Percentiles rank a stretch among this genome's conserved stretches.
phyloP scores from a whole-genome alignment of 2,329 filamentous ascomycete genomes.

The Penicillium sp. region DNA sequence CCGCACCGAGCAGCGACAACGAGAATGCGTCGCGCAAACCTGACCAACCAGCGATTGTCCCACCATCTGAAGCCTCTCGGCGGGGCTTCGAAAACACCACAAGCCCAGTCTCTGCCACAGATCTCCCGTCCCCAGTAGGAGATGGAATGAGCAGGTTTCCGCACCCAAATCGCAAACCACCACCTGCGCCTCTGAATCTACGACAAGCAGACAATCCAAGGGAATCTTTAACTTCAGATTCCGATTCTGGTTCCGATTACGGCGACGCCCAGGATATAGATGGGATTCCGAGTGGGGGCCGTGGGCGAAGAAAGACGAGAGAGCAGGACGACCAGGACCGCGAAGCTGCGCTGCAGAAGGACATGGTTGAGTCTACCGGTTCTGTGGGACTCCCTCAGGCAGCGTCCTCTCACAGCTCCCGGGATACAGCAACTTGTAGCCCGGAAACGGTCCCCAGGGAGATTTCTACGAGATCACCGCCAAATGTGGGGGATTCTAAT shows the following conservation, averaged over 20 bases:
- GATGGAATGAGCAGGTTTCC: conserved; percentile 38
- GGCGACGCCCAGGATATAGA: conserved; percentile 72
- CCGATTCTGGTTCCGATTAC: conserved; percentile 77
- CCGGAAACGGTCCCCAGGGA: conserved; percentile 54
- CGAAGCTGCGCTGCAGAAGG: conserved; percentile 66
- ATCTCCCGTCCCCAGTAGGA: conserved; percentile 15
- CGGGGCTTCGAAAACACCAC: conserved; percentile 16
- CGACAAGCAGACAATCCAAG: conserved; percentile 47
- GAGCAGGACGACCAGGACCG: conserved; percentile 82
- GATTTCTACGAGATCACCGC: conserved; percentile 35
- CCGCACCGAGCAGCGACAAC: conserved; percentile 2
- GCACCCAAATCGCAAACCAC: conserved; percentile 71
- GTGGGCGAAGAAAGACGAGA: conserved; percentile 78
- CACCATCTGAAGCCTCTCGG: conserved; percentile 7
- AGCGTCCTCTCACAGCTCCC: conserved; percentile 9
- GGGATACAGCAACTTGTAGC: conserved; percentile 20
- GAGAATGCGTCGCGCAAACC: not conserved
- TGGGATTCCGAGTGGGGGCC: conserved; percentile 57
- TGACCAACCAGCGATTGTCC: conserved; percentile 5
- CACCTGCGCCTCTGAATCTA: conserved; percentile 80
- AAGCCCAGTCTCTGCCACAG: conserved; percentile 21
- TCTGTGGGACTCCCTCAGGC: conserved; percentile 1
- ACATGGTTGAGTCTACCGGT: conserved; percentile 48
- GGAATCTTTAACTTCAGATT: conserved; percentile 44
- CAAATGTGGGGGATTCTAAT: conserved; percentile 22